A percentile compares a stretch with the other conserved stretches of the same genome.
These are phyloP conservation scores for Fagopyrum tataricum DNA, from an alignment of 148 eudicot genomes.

Conservation along the genomic window DNA sequence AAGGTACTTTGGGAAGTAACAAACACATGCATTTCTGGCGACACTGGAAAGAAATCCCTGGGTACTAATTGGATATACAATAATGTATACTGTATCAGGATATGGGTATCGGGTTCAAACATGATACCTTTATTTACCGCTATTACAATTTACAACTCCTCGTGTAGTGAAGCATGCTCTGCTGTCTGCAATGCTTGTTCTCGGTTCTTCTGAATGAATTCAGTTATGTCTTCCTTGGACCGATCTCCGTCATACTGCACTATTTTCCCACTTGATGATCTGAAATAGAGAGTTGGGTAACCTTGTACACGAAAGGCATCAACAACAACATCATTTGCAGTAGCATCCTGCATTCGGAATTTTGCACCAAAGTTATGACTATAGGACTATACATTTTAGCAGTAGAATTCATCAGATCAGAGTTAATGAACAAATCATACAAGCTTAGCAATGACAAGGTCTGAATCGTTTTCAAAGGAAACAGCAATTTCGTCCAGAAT, in stretches of 20 bases:
- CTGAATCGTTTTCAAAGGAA: conserved; percentile 37
- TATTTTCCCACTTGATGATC: conserved; percentile 50
- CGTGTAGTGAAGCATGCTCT: neutral
- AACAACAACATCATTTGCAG: conserved; percentile 51
- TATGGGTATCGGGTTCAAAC: too few relatives aligned
- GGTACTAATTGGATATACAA: neutral
- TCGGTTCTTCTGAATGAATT: neutral
- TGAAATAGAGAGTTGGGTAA: conserved; percentile 61
- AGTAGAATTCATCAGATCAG: too few relatives aligned
- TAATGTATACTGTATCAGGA: too few relatives aligned
- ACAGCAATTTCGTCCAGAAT: conserved; percentile 64
- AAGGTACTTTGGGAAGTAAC: neutral
- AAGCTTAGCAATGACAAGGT: conserved; percentile 60
- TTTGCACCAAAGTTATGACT: neutral
- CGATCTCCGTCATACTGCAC: neutral
- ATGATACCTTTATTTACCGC: too few relatives aligned
- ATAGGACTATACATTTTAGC: neutral
- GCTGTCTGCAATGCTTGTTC: neutral
- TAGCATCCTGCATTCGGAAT: conserved; percentile 42
- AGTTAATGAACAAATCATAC: conserved; percentile 25
- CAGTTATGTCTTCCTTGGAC: neutral
- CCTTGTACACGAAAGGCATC: conserved; percentile 54
- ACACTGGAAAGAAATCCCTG: neutral
- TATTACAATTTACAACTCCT: neutral
- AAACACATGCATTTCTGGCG: neutral